Evolutionary conservation across 2,329 filamentous ascomycete genomes (phyloP).

Genomic region (Orbilia brochopaga): DNA sequence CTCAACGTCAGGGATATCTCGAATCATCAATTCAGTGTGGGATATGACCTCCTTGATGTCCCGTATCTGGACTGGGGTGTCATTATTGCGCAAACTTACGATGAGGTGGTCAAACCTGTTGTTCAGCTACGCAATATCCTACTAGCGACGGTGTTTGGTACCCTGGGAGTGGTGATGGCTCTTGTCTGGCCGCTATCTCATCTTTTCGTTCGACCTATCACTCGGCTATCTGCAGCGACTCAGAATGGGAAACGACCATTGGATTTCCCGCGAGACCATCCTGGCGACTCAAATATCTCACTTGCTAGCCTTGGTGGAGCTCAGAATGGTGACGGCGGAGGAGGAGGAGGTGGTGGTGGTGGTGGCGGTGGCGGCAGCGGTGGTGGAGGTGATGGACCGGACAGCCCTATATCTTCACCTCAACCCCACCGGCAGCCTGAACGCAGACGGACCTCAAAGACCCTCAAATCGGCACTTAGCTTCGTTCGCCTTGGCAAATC

Average conservation of each 20-base stretch:
- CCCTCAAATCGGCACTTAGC: conserved; percentile 27
- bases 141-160: conserved; percentile 83
- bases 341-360: conserved; percentile 15
- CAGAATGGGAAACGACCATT: conserved; percentile 64
- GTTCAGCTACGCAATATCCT: conserved; percentile 78
- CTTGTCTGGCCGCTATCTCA: conserved; percentile 80
- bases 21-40: conserved; percentile 69
- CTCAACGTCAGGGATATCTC: conserved; percentile 67
- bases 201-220: conserved; percentile 78
- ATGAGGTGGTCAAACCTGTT: conserved; percentile 79
- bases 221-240: conserved; percentile 75
- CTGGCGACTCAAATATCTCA: conserved; percentile 12
- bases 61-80: conserved; percentile 76
- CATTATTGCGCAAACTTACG: conserved; percentile 75
- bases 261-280: conserved; percentile 5
- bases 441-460: conserved; percentile 19
- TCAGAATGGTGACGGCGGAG: neutral
- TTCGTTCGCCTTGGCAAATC: conserved; percentile 17
- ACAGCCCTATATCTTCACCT: conserved; percentile 1
- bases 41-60: conserved; percentile 75
- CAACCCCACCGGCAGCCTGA: neutral
- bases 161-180: conserved; percentile 73
- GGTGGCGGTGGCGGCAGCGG: conserved; percentile 15
- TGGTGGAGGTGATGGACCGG: conserved; percentile 25
- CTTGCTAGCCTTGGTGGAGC: neutral